Base-by-base conservation (phyloP, 139 green algal species). In the Desmodesmus armatus region DNA sequence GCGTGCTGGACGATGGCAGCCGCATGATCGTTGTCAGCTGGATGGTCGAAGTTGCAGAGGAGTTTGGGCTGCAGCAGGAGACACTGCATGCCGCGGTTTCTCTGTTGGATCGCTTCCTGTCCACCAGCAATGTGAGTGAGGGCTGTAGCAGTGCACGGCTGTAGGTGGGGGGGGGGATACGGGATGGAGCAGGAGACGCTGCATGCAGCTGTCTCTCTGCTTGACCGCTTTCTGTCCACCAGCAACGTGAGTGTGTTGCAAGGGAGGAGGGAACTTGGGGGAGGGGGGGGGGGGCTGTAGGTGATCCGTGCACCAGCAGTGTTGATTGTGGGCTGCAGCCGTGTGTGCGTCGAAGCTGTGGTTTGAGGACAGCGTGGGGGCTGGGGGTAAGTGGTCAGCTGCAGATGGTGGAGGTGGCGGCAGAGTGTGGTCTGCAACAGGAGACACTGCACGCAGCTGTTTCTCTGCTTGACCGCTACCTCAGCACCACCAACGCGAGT, bases 101-200 rank as follows among this genome's bases (percentile, higher is more conserved):
- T 0, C 85, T 90, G 39, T 44, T 95, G 31, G 92, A 95, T 73
- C 87, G 92, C 31, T 95, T 93, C 83, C 87, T 95, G 25, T 62
- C 29, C n/a, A 67, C 23, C 17, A 39, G 62, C 21, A 17, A 72
- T 27, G 78, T 84, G 62, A 71, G 53, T n/a, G n/a, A n/a, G n/a
- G n/a, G n/a, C n/a, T n/a, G n/a, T n/a, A 62, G 51, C 51, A 62
- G 51, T 2, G 51, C 51, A 62, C 21, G 51, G 51, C 51, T 27
- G 51, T n/a, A n/a, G n/a, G n/a, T n/a, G n/a, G n/a, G n/a, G n/a
- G n/a, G n/a, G n/a, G n/a, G n/a, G n/a, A n/a, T n/a, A n/a, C n/a
- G 82, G 82, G 13, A 80, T 94, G 58, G 76, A 89, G 82, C 87
- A 92, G 73, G 87, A 94, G 51, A 93, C 87, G 40, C 85, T 95